phyloP scores from a whole-genome alignment of 2,329 filamentous ascomycete genomes.

The Helicocarpus griseus region DNA sequence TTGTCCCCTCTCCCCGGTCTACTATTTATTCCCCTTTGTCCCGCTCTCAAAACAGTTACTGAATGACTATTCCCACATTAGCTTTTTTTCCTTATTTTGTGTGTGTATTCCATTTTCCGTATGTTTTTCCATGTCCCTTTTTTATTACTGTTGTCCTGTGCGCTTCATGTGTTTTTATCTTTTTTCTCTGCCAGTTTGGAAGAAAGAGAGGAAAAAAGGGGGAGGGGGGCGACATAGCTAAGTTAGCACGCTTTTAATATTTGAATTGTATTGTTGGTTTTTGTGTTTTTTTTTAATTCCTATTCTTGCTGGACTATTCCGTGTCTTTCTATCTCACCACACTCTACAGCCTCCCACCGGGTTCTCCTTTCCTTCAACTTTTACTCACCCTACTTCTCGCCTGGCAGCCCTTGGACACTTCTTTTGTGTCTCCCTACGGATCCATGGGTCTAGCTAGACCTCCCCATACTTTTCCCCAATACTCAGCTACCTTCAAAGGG shows the following conservation, averaged over 20 bases:
- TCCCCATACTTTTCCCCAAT: no score
- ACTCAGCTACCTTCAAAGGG: no score
- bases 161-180: background rate
- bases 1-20: background rate
- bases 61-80: slow-evolving; percentile 6
- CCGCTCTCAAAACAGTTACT: slow-evolving; percentile 1
- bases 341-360: no score
- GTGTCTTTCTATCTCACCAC: background rate
- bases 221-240: background rate
- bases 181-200: background rate
- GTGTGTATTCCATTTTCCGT: background rate
- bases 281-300: background rate
- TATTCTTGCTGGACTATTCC: background rate
- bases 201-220: background rate
- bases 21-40: slow-evolving; percentile 3
- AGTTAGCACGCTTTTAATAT: slow-evolving; percentile 4
- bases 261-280: slow-evolving; percentile 3
- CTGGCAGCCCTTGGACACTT: no score
- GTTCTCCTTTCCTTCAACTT: no score
- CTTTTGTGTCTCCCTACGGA: no score
- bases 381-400: no score
- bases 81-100: background rate
- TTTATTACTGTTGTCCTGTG: background rate
- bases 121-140: background rate
- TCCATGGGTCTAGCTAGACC: no score